Base-by-base conservation (phyloP, 2,329 filamentous ascomycete species). In the Fusarium sp. region DNA sequence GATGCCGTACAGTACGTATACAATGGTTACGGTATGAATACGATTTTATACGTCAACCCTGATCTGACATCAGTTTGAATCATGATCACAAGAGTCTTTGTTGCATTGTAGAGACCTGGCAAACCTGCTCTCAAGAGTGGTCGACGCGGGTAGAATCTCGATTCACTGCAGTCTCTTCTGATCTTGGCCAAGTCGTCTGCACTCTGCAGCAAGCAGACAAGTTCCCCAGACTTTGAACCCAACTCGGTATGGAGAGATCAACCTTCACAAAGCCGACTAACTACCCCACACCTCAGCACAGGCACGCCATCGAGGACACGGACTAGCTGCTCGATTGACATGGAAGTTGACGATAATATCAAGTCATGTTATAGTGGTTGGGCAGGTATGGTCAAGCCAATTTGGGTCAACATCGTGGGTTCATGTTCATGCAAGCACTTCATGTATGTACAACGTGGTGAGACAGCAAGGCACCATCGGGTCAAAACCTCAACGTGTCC, bases 261-360 rank as follows among this genome's bases (percentile, higher is more conserved):
- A 34, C 53, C 53, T 24, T 61, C 49, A 42, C 51, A 40, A 54
- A 61, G 30, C 52, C 44, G 16, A 60, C 47, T 61, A 55, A 41
- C 44, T 65, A 63, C 67, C 70, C 73, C 73, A 72, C 71, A 72
- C 47, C 57, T 55, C 45, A 52, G 54, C 64, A 67, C 62, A 55
- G 55, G 48, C 30, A 66, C 55, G 64, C 57, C 47, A 66, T 47
- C 30, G n/a, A 55, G 34, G 48, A 51, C 62, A 66, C 61, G 48
- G 55, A 45, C 51, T 61, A 42, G 49, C 32, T 41, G 24, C 44
- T 27, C 46, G 32, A 24, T 34, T 18, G 34, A 37, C 34, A 37
- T 37, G 34, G 34, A 6, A 49, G 10, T 34, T 48, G 44, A 49
- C 44, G 48, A 24, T 30, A 37, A 18, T 44, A 42, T 41, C 22